Conservation (phyloP, 371 early-diverging fungal genomes). For the Saksenaea oblongispora region DNA sequence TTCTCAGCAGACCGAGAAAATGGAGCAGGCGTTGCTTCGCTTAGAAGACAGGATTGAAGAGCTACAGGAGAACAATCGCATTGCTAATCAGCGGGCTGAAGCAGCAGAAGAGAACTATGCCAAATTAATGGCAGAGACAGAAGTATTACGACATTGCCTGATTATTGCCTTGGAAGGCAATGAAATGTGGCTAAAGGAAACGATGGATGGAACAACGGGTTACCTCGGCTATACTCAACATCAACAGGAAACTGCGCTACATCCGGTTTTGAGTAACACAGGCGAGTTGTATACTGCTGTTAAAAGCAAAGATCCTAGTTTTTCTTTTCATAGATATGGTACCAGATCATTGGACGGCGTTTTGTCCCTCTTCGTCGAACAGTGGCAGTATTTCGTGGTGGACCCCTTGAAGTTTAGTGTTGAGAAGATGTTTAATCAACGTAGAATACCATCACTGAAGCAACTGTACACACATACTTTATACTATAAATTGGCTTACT, state of each 20-base stretch:
- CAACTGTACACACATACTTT: no score
- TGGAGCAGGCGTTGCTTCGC: constrained; percentile 10
- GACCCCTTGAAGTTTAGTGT: no score
- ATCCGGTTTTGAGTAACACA: background rate
- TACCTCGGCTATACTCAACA: background rate
- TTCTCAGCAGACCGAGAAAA: constrained; percentile 15
- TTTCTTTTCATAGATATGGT: background rate
- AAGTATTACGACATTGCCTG: background rate
- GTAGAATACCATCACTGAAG: no score
- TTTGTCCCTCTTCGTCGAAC: background rate
- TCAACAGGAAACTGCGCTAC: background rate
- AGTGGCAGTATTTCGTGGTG: no score
- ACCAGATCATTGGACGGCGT: background rate
- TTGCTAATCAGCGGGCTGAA: constrained; percentile 12
- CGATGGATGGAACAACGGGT: background rate
- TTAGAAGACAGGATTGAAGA: constrained; percentile 15
- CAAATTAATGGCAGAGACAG: background rate
- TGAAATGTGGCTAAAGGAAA: background rate
- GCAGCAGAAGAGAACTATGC: constrained; percentile 12
- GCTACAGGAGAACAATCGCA: constrained; percentile 20
- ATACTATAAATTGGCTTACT: no score
- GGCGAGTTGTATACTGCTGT: background rate
- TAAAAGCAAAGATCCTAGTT: background rate
- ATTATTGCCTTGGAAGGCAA: background rate
- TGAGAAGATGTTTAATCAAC: no score